A percentile compares a stretch with the other conserved stretches of the same genome.
These are phyloP conservation scores for Oxalis stricta DNA, from an alignment of 441 rosid species.

Conservation along the genomic window DNA sequence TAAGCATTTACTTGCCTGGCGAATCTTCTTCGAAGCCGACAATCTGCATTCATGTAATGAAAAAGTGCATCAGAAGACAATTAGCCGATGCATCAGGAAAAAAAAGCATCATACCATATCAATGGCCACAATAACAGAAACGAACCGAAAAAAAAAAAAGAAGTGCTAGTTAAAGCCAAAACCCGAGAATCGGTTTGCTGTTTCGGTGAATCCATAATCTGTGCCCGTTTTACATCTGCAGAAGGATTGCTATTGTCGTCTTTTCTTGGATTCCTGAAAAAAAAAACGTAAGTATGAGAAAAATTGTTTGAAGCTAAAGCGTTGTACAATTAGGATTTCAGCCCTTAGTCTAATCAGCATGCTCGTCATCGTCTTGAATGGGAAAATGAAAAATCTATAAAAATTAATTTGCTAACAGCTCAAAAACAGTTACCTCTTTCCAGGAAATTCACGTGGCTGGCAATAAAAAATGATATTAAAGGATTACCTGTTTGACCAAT, in stretches of 20 bases:
- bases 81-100: neutral
- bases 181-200: slow-evolving; percentile 99
- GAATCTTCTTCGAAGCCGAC: slow-evolving; percentile 92
- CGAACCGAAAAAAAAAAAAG: slow-evolving; percentile 6
- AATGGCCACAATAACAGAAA: neutral
- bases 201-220: slow-evolving; percentile 76
- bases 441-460: neutral
- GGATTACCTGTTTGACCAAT: slow-evolving; percentile 59
- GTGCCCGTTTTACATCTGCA: slow-evolving; percentile 20
- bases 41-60: slow-evolving; percentile 36
- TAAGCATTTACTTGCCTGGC: slow-evolving; percentile 93
- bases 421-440: too few relatives aligned
- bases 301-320: too few relatives aligned
- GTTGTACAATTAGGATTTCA: neutral
- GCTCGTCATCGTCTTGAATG: too few relatives aligned
- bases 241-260: slow-evolving; percentile 29
- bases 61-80: neutral
- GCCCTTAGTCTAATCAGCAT: too few relatives aligned
- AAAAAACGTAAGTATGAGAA: neutral
- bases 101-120: neutral
- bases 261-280: slow-evolving; percentile 32
- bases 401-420: too few relatives aligned
- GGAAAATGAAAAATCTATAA: too few relatives aligned
- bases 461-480: neutral
- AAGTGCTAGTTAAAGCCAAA: slow-evolving; percentile 12